phyloP scores from a whole-genome alignment of 306 rosid genomes.

The Morella rubra region DNA sequence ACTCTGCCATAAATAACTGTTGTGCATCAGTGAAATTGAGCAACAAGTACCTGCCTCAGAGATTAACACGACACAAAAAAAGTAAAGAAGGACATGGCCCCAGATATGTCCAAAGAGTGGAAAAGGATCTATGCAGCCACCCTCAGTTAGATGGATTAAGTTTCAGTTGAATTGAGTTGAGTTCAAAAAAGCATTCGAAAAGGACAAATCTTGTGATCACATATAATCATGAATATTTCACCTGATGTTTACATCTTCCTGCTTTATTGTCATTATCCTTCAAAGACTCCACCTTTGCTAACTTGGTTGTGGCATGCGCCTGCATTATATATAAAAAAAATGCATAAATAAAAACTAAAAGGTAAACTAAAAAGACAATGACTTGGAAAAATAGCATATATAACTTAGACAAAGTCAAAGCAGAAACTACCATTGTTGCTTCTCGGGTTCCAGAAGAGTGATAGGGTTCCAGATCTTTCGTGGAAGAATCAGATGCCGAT shows the following conservation, averaged over 20 bases:
- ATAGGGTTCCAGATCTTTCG: conserved; percentile 21
- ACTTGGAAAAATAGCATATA: conserved; percentile 9
- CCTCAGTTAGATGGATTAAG: conserved; percentile 1
- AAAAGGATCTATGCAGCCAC: not conserved
- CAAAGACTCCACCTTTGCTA: conserved; percentile 38
- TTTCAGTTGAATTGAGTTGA: not conserved
- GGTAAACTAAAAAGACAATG: conserved; percentile 16
- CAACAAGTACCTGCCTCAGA: not conserved
- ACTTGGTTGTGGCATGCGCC: conserved; percentile 29
- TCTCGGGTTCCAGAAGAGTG: conserved; percentile 23
- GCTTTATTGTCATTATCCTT: conserved; percentile 49
- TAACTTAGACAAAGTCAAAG: conserved; percentile 20
- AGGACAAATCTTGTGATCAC: not conserved
- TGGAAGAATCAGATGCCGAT: conserved; percentile 10
- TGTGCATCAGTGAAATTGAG: conserved; percentile 26
- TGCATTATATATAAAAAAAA: conserved; percentile 23
- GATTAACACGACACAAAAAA: conserved; percentile 5
- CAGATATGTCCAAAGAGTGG: not conserved
- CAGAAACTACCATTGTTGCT: conserved; percentile 32
- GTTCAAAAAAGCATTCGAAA: not conserved
- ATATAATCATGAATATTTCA: conserved; percentile 26
- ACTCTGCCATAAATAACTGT: conserved; percentile 46
- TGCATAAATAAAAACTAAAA: not conserved
- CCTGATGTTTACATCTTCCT: conserved; percentile 53
- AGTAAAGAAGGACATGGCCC: not conserved